Conservation (phyloP, 495 filamentous ascomycete genomes). For the Aspergillus bridgeri region DNA sequence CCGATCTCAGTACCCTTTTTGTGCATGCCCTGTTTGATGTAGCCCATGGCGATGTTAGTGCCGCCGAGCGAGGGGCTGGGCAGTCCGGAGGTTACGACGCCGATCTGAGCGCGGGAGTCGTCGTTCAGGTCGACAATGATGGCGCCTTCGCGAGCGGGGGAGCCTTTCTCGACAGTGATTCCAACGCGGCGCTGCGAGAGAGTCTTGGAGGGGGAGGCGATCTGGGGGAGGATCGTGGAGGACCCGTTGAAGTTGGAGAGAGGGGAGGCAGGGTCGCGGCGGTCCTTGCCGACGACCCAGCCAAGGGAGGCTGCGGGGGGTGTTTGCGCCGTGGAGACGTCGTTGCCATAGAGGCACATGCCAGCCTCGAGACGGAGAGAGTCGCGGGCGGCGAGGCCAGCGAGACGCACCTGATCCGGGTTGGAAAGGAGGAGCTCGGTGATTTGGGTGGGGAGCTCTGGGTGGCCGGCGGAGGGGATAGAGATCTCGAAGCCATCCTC, state of each 20-base stretch:
- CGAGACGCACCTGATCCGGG: slow-evolving; percentile 65
- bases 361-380: slow-evolving; percentile 91
- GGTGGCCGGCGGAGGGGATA: slow-evolving; percentile 51
- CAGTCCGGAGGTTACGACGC: slow-evolving; percentile 82
- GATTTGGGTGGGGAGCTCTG: slow-evolving; percentile 38
- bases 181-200: slow-evolving; percentile 75
- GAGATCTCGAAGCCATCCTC: slow-evolving; percentile 98
- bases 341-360: slow-evolving; percentile 98
- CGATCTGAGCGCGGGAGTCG: slow-evolving; percentile 51
- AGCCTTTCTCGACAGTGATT: slow-evolving; percentile 72
- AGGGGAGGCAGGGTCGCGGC: slow-evolving; percentile 50
- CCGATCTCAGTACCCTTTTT: slow-evolving; percentile 83
- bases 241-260: slow-evolving; percentile 67
- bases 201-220: slow-evolving; percentile 60
- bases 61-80: slow-evolving; percentile 80
- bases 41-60: slow-evolving; percentile 95
- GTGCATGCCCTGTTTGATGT: slow-evolving; percentile 76
- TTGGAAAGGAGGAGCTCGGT: slow-evolving; percentile 62
- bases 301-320: slow-evolving; percentile 78
- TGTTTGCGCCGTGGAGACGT: slow-evolving; percentile 84
- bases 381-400: slow-evolving; percentile 87
- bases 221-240: slow-evolving; percentile 65
- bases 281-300: slow-evolving; percentile 81
- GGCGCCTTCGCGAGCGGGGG: slow-evolving; percentile 87
- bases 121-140: slow-evolving; percentile 63